Conservation (phyloP, 108 stramenopile species). For the Cyclostephanos tholiformis region DNA sequence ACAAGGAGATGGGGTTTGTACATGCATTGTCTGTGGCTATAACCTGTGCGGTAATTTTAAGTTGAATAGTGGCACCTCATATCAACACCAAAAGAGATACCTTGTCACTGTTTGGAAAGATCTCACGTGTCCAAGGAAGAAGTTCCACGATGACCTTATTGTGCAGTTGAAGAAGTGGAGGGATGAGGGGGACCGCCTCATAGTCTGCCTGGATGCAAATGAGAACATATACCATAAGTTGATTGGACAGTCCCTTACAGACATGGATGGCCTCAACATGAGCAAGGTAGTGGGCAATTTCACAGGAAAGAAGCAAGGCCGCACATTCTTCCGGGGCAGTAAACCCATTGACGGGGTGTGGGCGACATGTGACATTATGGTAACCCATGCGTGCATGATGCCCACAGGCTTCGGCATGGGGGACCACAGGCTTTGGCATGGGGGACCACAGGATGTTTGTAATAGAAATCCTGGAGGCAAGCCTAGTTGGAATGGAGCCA, state of each 20-base stretch:
- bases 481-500: neutral
- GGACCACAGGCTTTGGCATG: conserved; percentile 2
- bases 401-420: no score
- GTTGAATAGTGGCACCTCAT: neutral
- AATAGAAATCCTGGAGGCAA: neutral
- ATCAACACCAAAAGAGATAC: neutral
- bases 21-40: neutral
- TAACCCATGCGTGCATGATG: conserved; percentile 5
- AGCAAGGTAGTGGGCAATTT: neutral
- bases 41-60: neutral
- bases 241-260: neutral
- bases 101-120: neutral
- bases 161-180: neutral
- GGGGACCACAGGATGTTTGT: conserved; percentile 16
- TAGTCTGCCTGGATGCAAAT: neutral
- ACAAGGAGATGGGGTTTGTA: neutral
- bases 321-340: neutral
- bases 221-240: neutral
- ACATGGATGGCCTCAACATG: neutral
- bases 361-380: conserved; percentile 12
- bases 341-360: conserved; percentile 17
- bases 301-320: neutral
- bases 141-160: neutral
- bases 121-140: neutral
- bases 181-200: neutral